phyloP scores from a whole-genome alignment of 306 rosid genomes.

The Quercus variabilis region DNA sequence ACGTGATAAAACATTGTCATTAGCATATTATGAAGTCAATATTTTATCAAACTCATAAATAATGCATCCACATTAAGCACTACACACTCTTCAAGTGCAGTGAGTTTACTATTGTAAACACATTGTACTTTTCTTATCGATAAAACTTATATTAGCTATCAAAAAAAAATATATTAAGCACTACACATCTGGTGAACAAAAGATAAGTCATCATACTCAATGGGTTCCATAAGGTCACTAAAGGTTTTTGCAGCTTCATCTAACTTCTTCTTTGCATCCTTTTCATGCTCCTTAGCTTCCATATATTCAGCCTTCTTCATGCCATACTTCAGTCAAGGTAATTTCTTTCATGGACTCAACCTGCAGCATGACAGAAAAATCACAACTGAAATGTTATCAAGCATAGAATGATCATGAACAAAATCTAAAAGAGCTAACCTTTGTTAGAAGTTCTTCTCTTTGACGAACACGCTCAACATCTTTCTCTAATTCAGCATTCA shows the following conservation, averaged over 20 bases:
- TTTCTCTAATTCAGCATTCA: too few species aligned
- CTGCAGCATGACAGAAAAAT: conserved; percentile 35
- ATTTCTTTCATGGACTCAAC: conserved; percentile 80
- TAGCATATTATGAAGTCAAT: too few species aligned
- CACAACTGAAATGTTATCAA: neutral
- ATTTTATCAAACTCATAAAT: too few species aligned
- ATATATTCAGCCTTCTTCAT: conserved; percentile 76
- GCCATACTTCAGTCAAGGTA: conserved; percentile 45
- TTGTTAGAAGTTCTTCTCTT: neutral
- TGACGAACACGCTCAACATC: too few species aligned
- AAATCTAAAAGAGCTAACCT: conserved; percentile 42
- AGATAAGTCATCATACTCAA: conserved; percentile 45
- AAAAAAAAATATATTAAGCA: too few species aligned
- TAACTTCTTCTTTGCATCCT: conserved; percentile 54
- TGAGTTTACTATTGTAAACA: too few species aligned
- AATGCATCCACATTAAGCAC: too few species aligned
- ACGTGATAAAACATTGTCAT: too few species aligned
- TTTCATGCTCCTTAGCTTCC: conserved; percentile 64
- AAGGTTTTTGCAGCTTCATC: conserved; percentile 67
- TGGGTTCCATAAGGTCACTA: conserved; percentile 58
- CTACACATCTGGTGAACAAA: conserved; percentile 8
- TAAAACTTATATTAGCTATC: too few species aligned
- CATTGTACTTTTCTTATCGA: too few species aligned
- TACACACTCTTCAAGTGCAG: too few species aligned
- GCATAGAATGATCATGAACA: conserved; percentile 7